These are phyloP conservation scores for Apodospora peruviana DNA, from an alignment of 495 filamentous ascomycete genomes.

Conservation along the genomic window DNA sequence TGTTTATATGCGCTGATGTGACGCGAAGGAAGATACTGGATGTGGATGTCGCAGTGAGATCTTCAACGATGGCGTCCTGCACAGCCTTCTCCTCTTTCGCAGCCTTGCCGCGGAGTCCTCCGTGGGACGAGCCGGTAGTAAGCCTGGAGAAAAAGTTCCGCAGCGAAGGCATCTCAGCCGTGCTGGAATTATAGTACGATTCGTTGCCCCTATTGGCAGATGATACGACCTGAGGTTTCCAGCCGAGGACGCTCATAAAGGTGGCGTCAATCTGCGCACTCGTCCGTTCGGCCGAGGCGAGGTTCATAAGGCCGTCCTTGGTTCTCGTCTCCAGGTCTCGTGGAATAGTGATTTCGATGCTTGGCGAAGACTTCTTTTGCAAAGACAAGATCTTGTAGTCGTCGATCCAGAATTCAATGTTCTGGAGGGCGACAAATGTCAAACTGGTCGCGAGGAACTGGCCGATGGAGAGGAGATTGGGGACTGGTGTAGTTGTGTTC, in stretches of 20 bases:
- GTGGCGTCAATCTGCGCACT: conserved; percentile 85
- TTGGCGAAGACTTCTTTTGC: conserved; percentile 77
- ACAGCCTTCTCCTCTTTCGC: conserved; percentile 47
- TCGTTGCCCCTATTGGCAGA: conserved; percentile 32
- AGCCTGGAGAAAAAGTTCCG: conserved; percentile 77
- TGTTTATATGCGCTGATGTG: conserved; percentile 74
- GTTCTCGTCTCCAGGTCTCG: conserved; percentile 75
- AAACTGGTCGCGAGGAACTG: conserved; percentile 93
- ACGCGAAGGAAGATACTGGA: conserved; percentile 84
- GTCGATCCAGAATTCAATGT: conserved; percentile 86
- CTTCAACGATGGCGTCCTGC: conserved; percentile 56
- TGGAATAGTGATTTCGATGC: conserved; percentile 65
- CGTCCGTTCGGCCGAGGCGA: conserved; percentile 66
- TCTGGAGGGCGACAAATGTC: conserved; percentile 86
- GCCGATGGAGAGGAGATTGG: conserved; percentile 74
- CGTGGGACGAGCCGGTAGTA: conserved; percentile 38
- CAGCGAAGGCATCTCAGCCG: conserved; percentile 50
- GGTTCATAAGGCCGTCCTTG: conserved; percentile 76
- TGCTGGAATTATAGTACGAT: conserved; percentile 22
- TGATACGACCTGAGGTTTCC: conserved; percentile 54
- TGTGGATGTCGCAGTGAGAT: conserved; percentile 57
- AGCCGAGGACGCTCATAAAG: conserved; percentile 85
- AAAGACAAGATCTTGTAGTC: conserved; percentile 73
- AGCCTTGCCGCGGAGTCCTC: conserved; percentile 36
- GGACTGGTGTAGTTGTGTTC: conserved; percentile 77